Conservation (phyloP, 1,284 basidiomycete genomes). For the Pseudozyma pruni region DNA sequence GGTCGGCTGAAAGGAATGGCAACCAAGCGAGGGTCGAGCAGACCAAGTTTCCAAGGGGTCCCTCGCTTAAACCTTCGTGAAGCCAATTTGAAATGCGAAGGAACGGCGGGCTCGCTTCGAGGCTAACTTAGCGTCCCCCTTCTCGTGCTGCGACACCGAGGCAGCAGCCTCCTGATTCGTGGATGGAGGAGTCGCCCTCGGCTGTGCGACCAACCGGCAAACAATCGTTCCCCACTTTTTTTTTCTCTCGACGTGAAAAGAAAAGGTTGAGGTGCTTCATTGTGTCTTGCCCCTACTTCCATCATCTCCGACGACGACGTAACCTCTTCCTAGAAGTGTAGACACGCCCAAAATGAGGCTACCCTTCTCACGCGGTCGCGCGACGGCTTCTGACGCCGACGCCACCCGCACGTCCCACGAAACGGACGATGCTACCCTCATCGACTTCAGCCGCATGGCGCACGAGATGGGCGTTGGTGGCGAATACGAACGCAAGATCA, state of each 20-base stretch:
- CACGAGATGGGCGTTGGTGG: constrained; percentile 57
- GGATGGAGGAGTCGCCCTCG: too few relatives aligned
- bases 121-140: too few relatives aligned
- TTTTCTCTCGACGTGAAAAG: too few relatives aligned
- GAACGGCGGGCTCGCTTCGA: background rate
- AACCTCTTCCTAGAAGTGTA: too few relatives aligned
- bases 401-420: constrained; percentile 16
- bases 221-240: too few relatives aligned
- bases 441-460: constrained; percentile 47
- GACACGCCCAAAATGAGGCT: background rate
- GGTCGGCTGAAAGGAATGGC: background rate
- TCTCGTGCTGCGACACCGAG: too few relatives aligned
- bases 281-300: background rate
- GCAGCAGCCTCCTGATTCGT: too few relatives aligned
- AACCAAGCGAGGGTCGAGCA: background rate
- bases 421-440: constrained; percentile 33
- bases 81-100: background rate
- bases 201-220: too few relatives aligned
- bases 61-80: background rate
- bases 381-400: background rate
- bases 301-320: background rate
- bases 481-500: constrained; percentile 59
- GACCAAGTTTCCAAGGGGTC: background rate
- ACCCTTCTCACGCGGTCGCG: constrained; percentile 3
- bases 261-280: too few relatives aligned